Evolutionary conservation across 352 stramenopile genomes (phyloP).

Genomic region (Phytophthora chlamydospora): DNA sequence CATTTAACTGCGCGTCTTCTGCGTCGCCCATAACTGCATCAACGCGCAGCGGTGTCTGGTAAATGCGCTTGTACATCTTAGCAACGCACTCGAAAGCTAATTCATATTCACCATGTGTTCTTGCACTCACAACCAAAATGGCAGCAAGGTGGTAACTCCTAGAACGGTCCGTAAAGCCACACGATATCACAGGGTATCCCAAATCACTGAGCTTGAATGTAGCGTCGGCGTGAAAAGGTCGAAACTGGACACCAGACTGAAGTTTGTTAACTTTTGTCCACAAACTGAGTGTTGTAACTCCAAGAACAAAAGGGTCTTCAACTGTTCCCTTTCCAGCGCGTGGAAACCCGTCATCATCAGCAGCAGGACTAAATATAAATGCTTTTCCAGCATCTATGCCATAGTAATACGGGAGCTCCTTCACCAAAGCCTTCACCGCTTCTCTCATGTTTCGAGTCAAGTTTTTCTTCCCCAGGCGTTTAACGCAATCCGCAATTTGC

Average conservation of each 20-base stretch:
- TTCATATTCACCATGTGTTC: conserved; percentile 2
- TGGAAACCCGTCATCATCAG: background rate
- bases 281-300: conserved; percentile 1
- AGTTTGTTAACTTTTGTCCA: conserved; percentile 3
- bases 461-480: background rate
- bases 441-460: background rate
- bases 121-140: conserved; percentile 1
- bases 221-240: conserved; percentile 9
- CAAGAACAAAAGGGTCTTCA: conserved; percentile 2
- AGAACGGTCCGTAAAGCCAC: conserved; percentile 5
- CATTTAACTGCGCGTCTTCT: conserved; percentile 3
- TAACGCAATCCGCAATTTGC: background rate
- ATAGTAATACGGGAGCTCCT: background rate
- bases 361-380: conserved; percentile 3
- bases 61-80: background rate
- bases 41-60: conserved; percentile 1
- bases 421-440: background rate
- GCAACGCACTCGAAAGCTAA: background rate
- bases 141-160: background rate
- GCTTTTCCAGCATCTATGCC: background rate
- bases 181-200: conserved; percentile 11
- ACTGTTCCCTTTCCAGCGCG: conserved; percentile 1
- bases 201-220: conserved; percentile 5
- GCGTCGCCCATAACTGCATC: conserved; percentile 4
- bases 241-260: background rate